A percentile compares a stretch with the other conserved stretches of the same genome.
phyloP scores from a whole-genome alignment of 805 yeast species.

The Candida patagonica region DNA sequence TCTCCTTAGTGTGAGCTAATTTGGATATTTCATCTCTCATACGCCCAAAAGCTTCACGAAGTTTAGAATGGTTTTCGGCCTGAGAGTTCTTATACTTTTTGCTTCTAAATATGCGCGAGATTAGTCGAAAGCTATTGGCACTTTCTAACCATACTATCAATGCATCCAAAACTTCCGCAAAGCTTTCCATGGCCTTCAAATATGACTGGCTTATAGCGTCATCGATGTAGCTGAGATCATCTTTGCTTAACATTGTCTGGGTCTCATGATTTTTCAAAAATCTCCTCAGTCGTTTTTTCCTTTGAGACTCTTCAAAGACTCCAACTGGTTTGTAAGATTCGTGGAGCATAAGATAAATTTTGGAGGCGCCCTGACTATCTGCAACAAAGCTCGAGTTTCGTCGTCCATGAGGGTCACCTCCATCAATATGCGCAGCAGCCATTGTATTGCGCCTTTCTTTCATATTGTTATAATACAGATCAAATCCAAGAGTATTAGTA shows the following conservation, averaged over 20 bases:
- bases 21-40: conserved; percentile 4
- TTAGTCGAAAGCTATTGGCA: conserved; percentile 8
- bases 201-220: conserved; percentile 1
- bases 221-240: conserved; percentile 10
- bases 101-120: not conserved
- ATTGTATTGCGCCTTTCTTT: conserved; percentile 10
- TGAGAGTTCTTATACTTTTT: not conserved
- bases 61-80: conserved; percentile 3
- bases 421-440: not conserved
- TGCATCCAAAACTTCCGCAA: conserved; percentile 5
- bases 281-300: conserved; percentile 1
- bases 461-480: conserved; percentile 14
- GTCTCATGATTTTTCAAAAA: conserved; percentile 1
- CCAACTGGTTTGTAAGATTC: conserved; percentile 15
- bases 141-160: conserved; percentile 6
- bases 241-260: conserved; percentile 3
- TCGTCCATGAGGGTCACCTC: not conserved
- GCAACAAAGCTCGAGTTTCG: not conserved
- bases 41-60: conserved; percentile 1
- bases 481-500: conserved; percentile 17
- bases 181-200: not conserved
- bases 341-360: conserved; percentile 10
- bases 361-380: conserved; percentile 2
- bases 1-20: not conserved
- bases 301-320: conserved; percentile 9